phyloP scores from a whole-genome alignment of 1,139 yeast species.

The Yamadazyma dushanensis region DNA sequence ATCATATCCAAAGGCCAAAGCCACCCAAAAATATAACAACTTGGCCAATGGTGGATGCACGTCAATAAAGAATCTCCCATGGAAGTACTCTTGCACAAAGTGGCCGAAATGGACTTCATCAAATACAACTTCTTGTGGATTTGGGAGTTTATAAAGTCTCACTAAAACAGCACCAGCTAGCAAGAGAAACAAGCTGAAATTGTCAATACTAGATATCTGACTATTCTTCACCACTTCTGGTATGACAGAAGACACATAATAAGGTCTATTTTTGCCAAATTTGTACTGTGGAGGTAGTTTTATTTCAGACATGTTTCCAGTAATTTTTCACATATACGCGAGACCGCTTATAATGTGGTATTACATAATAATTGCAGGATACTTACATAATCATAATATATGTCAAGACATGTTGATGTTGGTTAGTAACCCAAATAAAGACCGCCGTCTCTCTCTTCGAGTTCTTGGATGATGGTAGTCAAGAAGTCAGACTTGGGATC shows the following conservation, averaged over 20 bases:
- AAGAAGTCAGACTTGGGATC: constrained; percentile 73
- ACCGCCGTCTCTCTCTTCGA: constrained; percentile 46
- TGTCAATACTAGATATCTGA: constrained; percentile 18
- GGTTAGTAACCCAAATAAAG: constrained; percentile 41
- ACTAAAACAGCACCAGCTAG: constrained; percentile 22
- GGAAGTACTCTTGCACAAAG: constrained; percentile 46
- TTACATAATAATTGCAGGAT: too few species aligned
- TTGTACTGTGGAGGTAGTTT: constrained; percentile 23
- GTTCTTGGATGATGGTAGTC: constrained; percentile 33
- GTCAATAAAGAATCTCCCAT: constrained; percentile 62
- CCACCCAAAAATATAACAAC: constrained; percentile 46
- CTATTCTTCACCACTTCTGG: constrained; percentile 7
- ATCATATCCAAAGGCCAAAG: constrained; percentile 42
- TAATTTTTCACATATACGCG: neutral
- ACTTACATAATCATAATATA: too few species aligned
- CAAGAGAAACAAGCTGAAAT: constrained; percentile 22
- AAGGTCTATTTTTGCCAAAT: constrained; percentile 20
- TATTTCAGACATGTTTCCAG: constrained; percentile 7
- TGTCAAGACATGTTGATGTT: too few species aligned
- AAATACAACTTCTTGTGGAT: constrained; percentile 83
- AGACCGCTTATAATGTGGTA: too few species aligned
- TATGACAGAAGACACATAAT: constrained; percentile 8
- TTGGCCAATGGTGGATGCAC: constrained; percentile 64
- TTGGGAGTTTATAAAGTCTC: constrained; percentile 57
- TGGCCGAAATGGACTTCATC: constrained; percentile 75